Conservation (phyloP, 2,329 filamentous ascomycete genomes). For the Sporothrix pseudoabietina region DNA sequence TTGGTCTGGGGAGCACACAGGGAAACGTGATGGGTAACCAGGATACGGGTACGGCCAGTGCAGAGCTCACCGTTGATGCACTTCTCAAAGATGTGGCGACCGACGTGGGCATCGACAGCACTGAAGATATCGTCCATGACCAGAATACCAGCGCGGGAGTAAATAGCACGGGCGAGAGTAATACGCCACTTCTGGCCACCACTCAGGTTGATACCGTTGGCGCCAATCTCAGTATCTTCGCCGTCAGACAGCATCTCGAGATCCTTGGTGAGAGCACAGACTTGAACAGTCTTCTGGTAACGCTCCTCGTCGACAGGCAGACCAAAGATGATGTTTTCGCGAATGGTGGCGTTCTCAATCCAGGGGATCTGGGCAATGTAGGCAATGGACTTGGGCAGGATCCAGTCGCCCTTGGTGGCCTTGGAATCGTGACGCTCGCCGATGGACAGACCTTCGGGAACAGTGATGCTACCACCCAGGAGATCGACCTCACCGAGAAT, state of each 20-base stretch:
- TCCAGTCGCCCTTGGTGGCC: conserved; percentile 67
- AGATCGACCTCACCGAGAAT: conserved; percentile 76
- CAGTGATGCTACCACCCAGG: conserved; percentile 61
- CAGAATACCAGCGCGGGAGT: conserved; percentile 74
- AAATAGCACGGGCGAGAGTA: conserved; percentile 76
- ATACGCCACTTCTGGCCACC: conserved; percentile 84
- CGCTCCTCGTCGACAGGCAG: conserved; percentile 68
- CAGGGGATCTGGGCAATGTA: conserved; percentile 80
- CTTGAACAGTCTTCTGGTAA: conserved; percentile 69
- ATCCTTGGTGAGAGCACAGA: conserved; percentile 75
- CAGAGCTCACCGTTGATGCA: conserved; percentile 73
- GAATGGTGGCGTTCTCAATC: conserved; percentile 81
- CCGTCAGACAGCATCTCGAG: conserved; percentile 75
- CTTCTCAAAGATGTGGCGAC: conserved; percentile 75
- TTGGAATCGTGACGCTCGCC: conserved; percentile 62
- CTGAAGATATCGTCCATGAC: conserved; percentile 84
- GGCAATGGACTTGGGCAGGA: conserved; percentile 68
- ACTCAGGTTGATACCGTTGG: conserved; percentile 81
- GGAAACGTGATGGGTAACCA: conserved; percentile 79
- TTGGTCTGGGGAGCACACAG: conserved; percentile 71
- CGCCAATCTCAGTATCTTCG: conserved; percentile 78
- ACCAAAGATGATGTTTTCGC: conserved; percentile 77
- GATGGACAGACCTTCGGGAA: conserved; percentile 54
- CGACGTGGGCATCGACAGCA: conserved; percentile 79
- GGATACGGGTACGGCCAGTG: conserved; percentile 68